Base-by-base conservation (phyloP, 352 stramenopile species). In the Phytophthora nicotianae region DNA sequence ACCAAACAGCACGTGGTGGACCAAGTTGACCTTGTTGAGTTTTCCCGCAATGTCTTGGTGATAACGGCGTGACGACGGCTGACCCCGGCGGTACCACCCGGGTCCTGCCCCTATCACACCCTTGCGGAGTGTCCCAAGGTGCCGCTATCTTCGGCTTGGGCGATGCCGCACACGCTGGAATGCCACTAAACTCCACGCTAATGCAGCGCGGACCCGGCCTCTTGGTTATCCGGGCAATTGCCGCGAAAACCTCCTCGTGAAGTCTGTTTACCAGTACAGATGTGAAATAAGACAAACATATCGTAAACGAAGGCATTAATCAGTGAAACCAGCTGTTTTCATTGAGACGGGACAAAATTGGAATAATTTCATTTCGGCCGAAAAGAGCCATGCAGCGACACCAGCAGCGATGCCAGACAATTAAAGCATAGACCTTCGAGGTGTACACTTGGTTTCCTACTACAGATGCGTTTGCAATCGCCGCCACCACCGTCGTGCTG, bases 21-120 rank as follows among this genome's bases (percentile, higher is more conserved):
- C 21, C 60, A 52, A 65, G 21, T 42, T 65, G 49, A 37, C 23
- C 46, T 50, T 58, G 53, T 57, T 42, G 52, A 63, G 17, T 47
- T 54, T 45, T 62, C 52, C 58, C 42, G 5, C 56, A 48, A 14
- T 42, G 20, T 17, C 42, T 57, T 59, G 57, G 47, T 50, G 48
- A 54, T 41, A 26, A 32, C 53, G 55, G 33, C 20, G 20, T 42
- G 48, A 60, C 56, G 62, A 70, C 56, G 41, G 17, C 10, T 38
- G 32, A 38, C 32, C 32, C 32, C 32, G 32, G 13, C 32, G 48
- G 62, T 70, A 70, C 56, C 62, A 58, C 62, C 11, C 42, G n/a
- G 17, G 27, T 27, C 52, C 61, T 64, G 40, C 16, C 54, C 48
- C 55, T 70, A 62, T 66, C 62, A 70, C 48, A 64, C 65, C 48